Percentiles rank a stretch among this genome's conserved stretches.
Evolutionary conservation across 345 rosid species (phyloP).

Genomic region (Salix arbutifolia): DNA sequence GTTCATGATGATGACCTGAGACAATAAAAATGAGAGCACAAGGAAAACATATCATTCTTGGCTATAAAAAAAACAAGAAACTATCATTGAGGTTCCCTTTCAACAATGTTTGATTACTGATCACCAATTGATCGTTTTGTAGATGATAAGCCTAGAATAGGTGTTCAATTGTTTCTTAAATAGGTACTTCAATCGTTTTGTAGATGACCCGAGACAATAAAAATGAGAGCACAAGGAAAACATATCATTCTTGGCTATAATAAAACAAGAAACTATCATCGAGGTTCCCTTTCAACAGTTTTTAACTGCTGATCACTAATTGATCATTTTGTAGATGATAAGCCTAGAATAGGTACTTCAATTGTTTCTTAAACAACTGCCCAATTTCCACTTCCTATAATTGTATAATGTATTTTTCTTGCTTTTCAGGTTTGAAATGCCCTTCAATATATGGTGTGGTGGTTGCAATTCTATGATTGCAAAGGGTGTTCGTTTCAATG

Average conservation of each 20-base stretch:
- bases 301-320: neutral
- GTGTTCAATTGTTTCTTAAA: neutral
- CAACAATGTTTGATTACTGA: neutral
- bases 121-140: neutral
- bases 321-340: neutral
- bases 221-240: neutral
- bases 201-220: neutral
- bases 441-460: slow-evolving; percentile 93
- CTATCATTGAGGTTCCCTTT: neutral
- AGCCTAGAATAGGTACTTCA: neutral
- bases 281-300: neutral
- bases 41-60: neutral
- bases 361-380: neutral
- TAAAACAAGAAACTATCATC: too few relatives aligned
- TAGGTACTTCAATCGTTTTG: neutral
- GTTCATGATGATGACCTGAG: neutral
- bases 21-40: neutral
- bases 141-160: neutral
- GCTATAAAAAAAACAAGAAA: too few relatives aligned
- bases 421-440: slow-evolving; percentile 86
- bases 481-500: slow-evolving; percentile 95
- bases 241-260: too few relatives aligned
- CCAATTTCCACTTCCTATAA: neutral
- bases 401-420: neutral
- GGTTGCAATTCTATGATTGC: slow-evolving; percentile 96